A percentile compares a stretch with the other conserved stretches of the same genome.
Evolutionary conservation across 306 rosid genomes (phyloP).

Genomic region (Cucurbita moschata): DNA sequence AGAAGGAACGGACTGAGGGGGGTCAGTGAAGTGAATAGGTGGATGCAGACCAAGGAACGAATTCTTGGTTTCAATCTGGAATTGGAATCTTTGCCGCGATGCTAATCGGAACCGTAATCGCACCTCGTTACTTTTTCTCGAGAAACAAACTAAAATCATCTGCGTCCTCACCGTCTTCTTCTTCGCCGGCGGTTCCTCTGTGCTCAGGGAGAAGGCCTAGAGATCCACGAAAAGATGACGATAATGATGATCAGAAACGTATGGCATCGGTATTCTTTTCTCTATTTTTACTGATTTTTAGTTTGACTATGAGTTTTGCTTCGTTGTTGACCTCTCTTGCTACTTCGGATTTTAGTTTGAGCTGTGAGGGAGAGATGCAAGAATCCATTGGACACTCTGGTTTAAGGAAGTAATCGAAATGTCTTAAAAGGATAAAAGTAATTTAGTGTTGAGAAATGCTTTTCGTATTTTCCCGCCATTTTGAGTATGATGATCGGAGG

Average conservation of each 20-base stretch:
- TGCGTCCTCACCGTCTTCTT: not conserved
- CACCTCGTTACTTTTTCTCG: constrained; percentile 24
- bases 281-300: not conserved
- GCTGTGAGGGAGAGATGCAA: not conserved
- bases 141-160: constrained; percentile 7
- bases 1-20: not conserved
- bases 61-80: not conserved
- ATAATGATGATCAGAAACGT: constrained; percentile 26
- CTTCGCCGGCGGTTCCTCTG: constrained; percentile 15
- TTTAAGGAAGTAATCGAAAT: not conserved
- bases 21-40: not conserved
- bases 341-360: not conserved
- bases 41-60: not conserved
- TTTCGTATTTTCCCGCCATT: not conserved
- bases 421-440: not conserved
- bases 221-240: constrained; percentile 28
- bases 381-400: not conserved
- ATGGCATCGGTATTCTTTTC: not conserved
- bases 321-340: not conserved
- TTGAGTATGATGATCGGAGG: not conserved
- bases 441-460: not conserved
- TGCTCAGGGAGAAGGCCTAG: constrained; percentile 34
- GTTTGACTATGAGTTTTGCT: not conserved
- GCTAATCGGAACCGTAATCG: constrained; percentile 19
- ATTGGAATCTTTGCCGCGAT: not conserved